phyloP scores from a whole-genome alignment of 768 basidiomycete genomes.

The Tulasnella sp. region DNA sequence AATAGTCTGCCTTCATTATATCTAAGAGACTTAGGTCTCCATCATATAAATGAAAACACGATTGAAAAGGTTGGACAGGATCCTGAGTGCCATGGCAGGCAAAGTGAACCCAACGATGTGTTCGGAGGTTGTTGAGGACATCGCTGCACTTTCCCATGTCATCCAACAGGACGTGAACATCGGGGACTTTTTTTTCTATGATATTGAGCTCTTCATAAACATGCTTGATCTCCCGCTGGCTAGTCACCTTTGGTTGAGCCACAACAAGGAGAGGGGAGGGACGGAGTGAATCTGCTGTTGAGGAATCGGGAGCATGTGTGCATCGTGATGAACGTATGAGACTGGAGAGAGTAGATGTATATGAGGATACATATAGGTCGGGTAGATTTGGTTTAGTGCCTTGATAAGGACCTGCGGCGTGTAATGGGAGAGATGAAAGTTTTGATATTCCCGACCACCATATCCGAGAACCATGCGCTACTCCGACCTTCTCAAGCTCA shows the following conservation, averaged over 20 bases:
- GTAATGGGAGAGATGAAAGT: slow-evolving; percentile 8
- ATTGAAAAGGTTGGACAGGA: slow-evolving; percentile 1
- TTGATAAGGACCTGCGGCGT: slow-evolving; percentile 5
- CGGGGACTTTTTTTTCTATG: not conserved
- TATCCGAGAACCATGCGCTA: slow-evolving; percentile 1
- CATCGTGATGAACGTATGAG: not conserved
- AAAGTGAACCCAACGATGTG: slow-evolving; percentile 8
- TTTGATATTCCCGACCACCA: slow-evolving; percentile 5
- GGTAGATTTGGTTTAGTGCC: not conserved
- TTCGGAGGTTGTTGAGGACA: not conserved
- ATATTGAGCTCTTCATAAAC: not conserved
- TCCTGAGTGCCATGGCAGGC: slow-evolving; percentile 4
- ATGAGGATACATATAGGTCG: slow-evolving; percentile 12
- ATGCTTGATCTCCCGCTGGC: not conserved
- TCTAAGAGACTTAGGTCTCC: not conserved
- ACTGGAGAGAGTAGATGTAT: slow-evolving; percentile 8
- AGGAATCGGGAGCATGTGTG: not conserved
- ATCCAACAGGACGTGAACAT: not conserved
- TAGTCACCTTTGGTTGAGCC: not conserved
- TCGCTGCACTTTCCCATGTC: not conserved
- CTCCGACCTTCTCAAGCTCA: not conserved
- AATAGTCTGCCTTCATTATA: not conserved
- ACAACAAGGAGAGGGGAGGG: not conserved
- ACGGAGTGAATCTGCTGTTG: not conserved
- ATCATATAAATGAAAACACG: not conserved